Evolutionary conservation across 2,329 filamentous ascomycete genomes (phyloP), one percentile per base, ranked within the genome.

Genomic region (Botrytis fragariae): DNA sequence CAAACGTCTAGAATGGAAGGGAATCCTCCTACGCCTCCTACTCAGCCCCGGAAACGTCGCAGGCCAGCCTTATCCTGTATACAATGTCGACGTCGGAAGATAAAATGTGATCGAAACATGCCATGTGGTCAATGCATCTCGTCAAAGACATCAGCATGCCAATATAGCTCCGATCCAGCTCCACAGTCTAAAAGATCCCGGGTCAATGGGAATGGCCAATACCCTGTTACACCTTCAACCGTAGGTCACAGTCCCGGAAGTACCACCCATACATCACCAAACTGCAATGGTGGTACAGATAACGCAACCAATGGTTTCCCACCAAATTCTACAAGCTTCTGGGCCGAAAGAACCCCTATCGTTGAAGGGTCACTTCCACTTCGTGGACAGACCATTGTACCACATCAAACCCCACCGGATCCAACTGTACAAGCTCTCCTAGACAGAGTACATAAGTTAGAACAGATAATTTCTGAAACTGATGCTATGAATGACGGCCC

Each of bases 31-130:
- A 20, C 12, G 29, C 44, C 74, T 22, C 48, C 73, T 48, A 37
- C 69, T 61, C 74, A 70, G 29, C 73, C 76, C 25, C 76, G 78
- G 42, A 80, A 78, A 61, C 76, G 79, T 51, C 76, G 79, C 20
- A 72, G 79, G 32, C 78, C 78, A 45, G 83, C 83, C 6, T 74
- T 84, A 39, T 85, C 84, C 0, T 85, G 84, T 73, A 74, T 83
- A 54, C 80, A 83, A 74, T 86, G 84, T 77, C 80, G 84, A 29
- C 68, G 68, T n/a, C 68, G 72, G n/a, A 73, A 73, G 51, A 65
- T 73, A n/a, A 73, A 71, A 65, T 73, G 72, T n/a, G 72, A 73
- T 65, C 60, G 68, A 65, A 73, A 60, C 25, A 65, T 42, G 44
- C 72, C 72, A 20, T 73, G 72, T 48, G 68, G 60, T 32, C 72